Evolutionary conservation across 148 eudicot species (phyloP), one percentile per base, ranked within the genome.

Genomic region (Heliosperma pusillum): DNA sequence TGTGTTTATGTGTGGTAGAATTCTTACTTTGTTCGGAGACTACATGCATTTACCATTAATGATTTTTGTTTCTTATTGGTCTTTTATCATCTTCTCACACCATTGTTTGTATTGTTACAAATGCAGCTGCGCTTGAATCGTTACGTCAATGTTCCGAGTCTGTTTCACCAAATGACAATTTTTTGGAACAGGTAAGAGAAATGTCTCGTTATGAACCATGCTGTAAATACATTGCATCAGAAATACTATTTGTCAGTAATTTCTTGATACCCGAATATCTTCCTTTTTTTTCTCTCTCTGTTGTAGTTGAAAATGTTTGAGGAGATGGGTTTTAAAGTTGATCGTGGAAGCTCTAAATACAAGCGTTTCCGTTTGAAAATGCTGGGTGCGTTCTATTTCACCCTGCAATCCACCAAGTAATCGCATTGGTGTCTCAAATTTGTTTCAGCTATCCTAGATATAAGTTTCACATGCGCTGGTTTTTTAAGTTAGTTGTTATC

Each of bases 81-180:
- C 61, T 61, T 74, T 60, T 65, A 52, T 78, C 25, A 53, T 70
- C 36, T 71, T 80, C 20, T 40, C 66, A 64, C 40, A 27, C 33
- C 25, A 52, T 40, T 71, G 66, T 77, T 70, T 74, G 77, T 45
- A 67, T 70, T 66, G 44, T 66, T 63, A 52, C 69, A 53, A 20
- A 21, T 78, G 75, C 95, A 94, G 98, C 78, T 89, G 98, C 96
- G 11, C 83, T 95, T 70, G 91, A 89, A 75, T 87, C 93, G 45
- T 82, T 95, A 74, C 77, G 88, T 66, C 81, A 89, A 81, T 84
- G 97, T 83, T 88, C 86, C 72, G 91, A 90, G 74, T 86, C 77
- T 76, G 92, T 87, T 67, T 86, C 91, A 83, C 98, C 98, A 65
- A 95, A 95, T 76, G 98, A 95, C 79, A 93, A 92, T 52, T 93